Evolutionary conservation across 495 filamentous ascomycete species (phyloP), one percentile per base, ranked within the genome.

Genomic region (Cercophora samala): DNA sequence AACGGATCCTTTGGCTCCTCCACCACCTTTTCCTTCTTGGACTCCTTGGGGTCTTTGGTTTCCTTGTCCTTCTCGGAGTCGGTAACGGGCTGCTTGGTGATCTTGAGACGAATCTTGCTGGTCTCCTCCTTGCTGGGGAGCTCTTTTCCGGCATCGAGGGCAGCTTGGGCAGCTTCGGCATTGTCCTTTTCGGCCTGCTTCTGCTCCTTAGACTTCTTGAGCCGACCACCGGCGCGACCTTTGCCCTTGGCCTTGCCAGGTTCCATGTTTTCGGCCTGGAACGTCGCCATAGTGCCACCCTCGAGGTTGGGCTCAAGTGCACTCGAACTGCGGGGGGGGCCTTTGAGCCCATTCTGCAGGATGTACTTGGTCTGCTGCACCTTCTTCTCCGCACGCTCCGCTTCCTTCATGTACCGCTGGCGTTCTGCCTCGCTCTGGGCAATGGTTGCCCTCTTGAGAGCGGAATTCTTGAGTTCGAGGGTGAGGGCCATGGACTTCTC

Each of bases 141-240:
- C 68, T 96, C 92, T 24, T 96, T 90, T 61, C 91, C 92, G 63
- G 89, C 88, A 63, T 96, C 90, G 69, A 96, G 82, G 18, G 91
- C 91, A 66, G 91, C 89, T 68, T 94, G 93, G 23, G 91, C 93
- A 66, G 91, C 91, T 68, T 93, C 92, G 60, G 96, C 95, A 3
- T 89, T 87, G 74, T 97, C 93, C 75, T 97, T 96, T 77, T 97
- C 93, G 32, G 93, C 90, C 74, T 97, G 91, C 75, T 97, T 97
- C 80, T 97, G 93, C 74, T 97, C 93, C 78, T 96, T 97, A 46
- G 91, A 94, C 74, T 97, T 97, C 76, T 90, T 90, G 4, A 86
- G 89, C 4, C 91, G 83, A 5, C 85, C 83, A 15, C 91, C 90
- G 21, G 85, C 84, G 26, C 89, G 85, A 22, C 85, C 85, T 68